Conservation (phyloP, 768 basidiomycete species). For the Xerocomus spinulosus region DNA sequence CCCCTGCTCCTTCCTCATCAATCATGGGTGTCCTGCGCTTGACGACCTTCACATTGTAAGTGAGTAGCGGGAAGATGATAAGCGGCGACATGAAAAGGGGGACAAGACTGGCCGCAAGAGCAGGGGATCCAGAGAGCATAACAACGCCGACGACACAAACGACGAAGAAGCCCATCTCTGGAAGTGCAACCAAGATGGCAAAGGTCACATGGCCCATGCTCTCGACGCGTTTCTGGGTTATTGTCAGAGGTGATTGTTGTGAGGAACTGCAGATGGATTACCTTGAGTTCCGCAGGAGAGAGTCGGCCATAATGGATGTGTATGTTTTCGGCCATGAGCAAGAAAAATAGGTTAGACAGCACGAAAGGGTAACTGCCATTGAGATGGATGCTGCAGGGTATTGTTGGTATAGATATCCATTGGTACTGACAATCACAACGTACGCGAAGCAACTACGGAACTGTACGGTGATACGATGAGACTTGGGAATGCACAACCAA, state of each 20-base stretch:
- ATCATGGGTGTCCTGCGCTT: background rate
- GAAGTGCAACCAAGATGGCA: slow-evolving; percentile 11
- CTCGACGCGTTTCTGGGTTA: slow-evolving; percentile 11
- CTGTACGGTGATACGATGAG: slow-evolving; percentile 1
- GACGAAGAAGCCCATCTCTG: slow-evolving; percentile 19
- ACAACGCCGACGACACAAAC: slow-evolving; percentile 15
- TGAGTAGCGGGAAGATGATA: slow-evolving; percentile 1
- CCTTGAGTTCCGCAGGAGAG: slow-evolving; percentile 21
- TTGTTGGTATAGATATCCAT: background rate
- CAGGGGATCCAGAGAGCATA: slow-evolving; percentile 10
- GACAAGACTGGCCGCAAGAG: slow-evolving; percentile 5
- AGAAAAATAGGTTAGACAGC: slow-evolving; percentile 10
- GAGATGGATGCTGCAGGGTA: slow-evolving; percentile 18
- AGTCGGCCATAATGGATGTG: slow-evolving; percentile 20
- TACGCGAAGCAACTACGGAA: slow-evolving; percentile 12
- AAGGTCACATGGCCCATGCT: slow-evolving; percentile 14
- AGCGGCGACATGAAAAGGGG: slow-evolving; percentile 12
- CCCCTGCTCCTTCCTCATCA: background rate
- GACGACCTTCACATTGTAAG: background rate
- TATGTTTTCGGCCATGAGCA: slow-evolving; percentile 18
- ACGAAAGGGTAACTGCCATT: slow-evolving; percentile 7
- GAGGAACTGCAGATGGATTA: background rate
- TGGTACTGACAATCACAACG: background rate
- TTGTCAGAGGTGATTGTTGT: background rate
- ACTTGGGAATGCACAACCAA: background rate